phyloP scores from a whole-genome alignment of 2,329 filamentous ascomycete genomes.

The Nemania serpens region DNA sequence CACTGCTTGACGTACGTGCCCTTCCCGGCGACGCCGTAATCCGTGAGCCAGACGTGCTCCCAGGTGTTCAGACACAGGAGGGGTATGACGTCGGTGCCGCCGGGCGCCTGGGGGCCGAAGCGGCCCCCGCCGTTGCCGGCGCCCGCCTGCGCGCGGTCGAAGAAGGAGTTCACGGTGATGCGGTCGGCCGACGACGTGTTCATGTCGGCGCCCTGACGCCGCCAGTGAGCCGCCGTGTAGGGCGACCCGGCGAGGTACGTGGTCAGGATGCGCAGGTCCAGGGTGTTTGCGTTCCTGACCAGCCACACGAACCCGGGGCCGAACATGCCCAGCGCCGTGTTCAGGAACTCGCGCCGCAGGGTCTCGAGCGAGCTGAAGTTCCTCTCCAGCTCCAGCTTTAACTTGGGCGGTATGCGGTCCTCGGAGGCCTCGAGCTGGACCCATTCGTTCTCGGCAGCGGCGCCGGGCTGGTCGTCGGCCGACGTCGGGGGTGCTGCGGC shows the following conservation, averaged over 20 bases:
- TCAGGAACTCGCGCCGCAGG: conserved; percentile 77
- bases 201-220: conserved; percentile 71
- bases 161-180: conserved; percentile 43
- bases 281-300: conserved; percentile 60
- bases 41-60: conserved; percentile 89
- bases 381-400: conserved; percentile 64
- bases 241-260: conserved; percentile 94
- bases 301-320: conserved; percentile 98
- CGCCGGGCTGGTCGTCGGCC: not conserved
- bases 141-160: conserved; percentile 45
- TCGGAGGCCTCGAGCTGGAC: conserved; percentile 20
- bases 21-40: conserved; percentile 80
- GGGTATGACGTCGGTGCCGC: conserved; percentile 71
- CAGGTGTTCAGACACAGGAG: conserved; percentile 93
- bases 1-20: conserved; percentile 73
- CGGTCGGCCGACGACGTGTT: conserved; percentile 60
- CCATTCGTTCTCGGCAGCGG: conserved; percentile 5
- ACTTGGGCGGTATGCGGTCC: conserved; percentile 56
- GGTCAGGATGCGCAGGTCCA: conserved; percentile 69
- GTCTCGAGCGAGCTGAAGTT: conserved; percentile 85
- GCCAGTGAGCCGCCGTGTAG: conserved; percentile 82
- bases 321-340: conserved; percentile 88
- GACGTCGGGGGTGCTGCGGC: not conserved
- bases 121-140: conserved; percentile 33
- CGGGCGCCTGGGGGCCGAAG: conserved; percentile 55